Conservation (phyloP, 2,329 filamentous ascomycete genomes). For the Neonectria faginata region DNA sequence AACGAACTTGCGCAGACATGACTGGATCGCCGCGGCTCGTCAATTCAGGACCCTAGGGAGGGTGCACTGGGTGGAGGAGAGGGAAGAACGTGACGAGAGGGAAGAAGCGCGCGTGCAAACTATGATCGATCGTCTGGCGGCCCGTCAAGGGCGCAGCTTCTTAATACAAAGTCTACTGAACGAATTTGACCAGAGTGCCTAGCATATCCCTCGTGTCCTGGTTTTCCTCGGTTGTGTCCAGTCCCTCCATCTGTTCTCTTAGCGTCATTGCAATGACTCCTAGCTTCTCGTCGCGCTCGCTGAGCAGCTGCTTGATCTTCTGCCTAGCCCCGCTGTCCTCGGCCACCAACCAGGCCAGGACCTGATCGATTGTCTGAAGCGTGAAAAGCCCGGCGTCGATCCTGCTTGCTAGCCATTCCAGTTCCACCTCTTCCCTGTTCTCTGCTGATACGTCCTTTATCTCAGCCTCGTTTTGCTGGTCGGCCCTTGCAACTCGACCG, state of each 20-base stretch:
- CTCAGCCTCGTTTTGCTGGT: conserved; percentile 60
- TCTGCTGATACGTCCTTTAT: conserved; percentile 32
- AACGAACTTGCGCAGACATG: conserved; percentile 7
- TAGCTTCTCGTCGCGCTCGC: conserved; percentile 75
- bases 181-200: conserved; percentile 62
- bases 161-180: conserved; percentile 52
- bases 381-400: conserved; percentile 88
- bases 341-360: conserved; percentile 90
- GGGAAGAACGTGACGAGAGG: conserved; percentile 30
- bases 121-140: conserved; percentile 30
- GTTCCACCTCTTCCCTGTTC: conserved; percentile 64
- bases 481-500: conserved; percentile 66
- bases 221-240: conserved; percentile 69
- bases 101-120: conserved; percentile 23
- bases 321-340: conserved; percentile 83
- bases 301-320: conserved; percentile 73
- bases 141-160: conserved; percentile 23
- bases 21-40: conserved; percentile 21
- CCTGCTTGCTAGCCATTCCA: conserved; percentile 79
- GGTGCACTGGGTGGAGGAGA: conserved; percentile 32
- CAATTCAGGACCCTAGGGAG: conserved; percentile 8
- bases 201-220: conserved; percentile 70
- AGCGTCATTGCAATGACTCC: conserved; percentile 74
- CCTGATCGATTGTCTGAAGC: conserved; percentile 84
- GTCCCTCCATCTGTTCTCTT: conserved; percentile 65